Conservation (phyloP, 805 yeast species). For the Jamesozyma lodderae region DNA sequence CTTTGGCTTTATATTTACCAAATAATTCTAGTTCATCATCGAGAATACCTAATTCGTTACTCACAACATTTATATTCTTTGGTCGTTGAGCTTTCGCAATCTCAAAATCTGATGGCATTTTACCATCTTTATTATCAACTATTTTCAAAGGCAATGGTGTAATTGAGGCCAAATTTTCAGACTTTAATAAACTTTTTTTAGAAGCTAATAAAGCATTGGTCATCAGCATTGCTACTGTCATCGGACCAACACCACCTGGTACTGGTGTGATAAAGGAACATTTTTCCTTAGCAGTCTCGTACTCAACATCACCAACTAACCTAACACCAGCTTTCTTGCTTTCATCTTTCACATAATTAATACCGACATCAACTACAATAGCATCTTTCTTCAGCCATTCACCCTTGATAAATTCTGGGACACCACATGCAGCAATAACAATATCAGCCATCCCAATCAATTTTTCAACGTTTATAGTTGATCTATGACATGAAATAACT, state of each 20-base stretch:
- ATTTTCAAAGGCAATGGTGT: slow-evolving; percentile 49
- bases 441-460: slow-evolving; percentile 58
- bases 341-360: slow-evolving; percentile 74
- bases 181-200: slow-evolving; percentile 37
- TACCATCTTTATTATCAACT: slow-evolving; percentile 46
- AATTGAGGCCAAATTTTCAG: slow-evolving; percentile 36
- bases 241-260: slow-evolving; percentile 99
- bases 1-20: slow-evolving; percentile 87
- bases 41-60: slow-evolving; percentile 72
- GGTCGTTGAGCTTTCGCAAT: slow-evolving; percentile 86
- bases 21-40: slow-evolving; percentile 75
- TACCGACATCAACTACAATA: slow-evolving; percentile 90
- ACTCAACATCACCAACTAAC: slow-evolving; percentile 94
- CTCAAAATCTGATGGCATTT: slow-evolving; percentile 87
- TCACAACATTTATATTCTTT: slow-evolving; percentile 65
- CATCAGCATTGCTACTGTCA: slow-evolving; percentile 95
- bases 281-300: slow-evolving; percentile 48
- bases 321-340: slow-evolving; percentile 67
- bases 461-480: slow-evolving; percentile 44
- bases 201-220: slow-evolving; percentile 80
- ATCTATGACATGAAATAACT: slow-evolving; percentile 67
- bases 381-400: slow-evolving; percentile 82
- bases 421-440: slow-evolving; percentile 85
- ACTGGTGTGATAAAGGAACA: slow-evolving; percentile 83
- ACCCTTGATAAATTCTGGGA: slow-evolving; percentile 74